Evolutionary conservation across 768 basidiomycete species (phyloP).

Genomic region (Lepiota subincarnata): DNA sequence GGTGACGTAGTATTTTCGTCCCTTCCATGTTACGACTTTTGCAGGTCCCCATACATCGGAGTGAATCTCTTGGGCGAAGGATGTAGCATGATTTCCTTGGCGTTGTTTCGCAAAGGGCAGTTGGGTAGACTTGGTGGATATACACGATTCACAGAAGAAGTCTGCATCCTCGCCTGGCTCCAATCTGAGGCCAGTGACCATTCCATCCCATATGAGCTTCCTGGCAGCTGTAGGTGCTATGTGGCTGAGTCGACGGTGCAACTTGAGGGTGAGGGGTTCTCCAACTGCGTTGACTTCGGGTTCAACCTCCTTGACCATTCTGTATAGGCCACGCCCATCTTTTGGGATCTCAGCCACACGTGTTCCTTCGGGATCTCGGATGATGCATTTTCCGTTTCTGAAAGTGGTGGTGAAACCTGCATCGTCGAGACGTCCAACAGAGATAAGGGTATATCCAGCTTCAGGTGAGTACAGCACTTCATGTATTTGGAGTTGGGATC

Average conservation of each 20-base stretch:
- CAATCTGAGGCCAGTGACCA: background rate
- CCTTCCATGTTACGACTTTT: too few species aligned
- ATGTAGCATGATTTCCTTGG: too few species aligned
- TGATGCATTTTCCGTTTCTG: background rate
- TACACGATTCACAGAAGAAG: background rate
- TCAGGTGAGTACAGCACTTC: conserved; percentile 28
- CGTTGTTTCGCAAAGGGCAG: too few species aligned
- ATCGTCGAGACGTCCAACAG: conserved; percentile 32
- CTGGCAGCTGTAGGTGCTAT: background rate
- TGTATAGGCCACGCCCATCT: background rate
- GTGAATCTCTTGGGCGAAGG: too few species aligned
- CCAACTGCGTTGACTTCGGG: background rate
- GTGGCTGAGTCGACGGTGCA: background rate
- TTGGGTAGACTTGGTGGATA: too few species aligned
- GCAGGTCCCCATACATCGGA: too few species aligned
- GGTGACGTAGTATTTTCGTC: too few species aligned
- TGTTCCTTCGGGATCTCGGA: background rate
- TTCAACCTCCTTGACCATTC: background rate
- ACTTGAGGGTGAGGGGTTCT: background rate
- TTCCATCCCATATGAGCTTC: background rate
- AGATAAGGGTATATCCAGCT: conserved; percentile 34
- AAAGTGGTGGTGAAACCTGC: conserved; percentile 25
- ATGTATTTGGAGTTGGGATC: background rate
- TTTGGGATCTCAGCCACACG: background rate
- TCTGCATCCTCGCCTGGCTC: background rate